Base-by-base conservation (phyloP, 2,329 filamentous ascomycete genomes). In the Neobulgaria alba region DNA sequence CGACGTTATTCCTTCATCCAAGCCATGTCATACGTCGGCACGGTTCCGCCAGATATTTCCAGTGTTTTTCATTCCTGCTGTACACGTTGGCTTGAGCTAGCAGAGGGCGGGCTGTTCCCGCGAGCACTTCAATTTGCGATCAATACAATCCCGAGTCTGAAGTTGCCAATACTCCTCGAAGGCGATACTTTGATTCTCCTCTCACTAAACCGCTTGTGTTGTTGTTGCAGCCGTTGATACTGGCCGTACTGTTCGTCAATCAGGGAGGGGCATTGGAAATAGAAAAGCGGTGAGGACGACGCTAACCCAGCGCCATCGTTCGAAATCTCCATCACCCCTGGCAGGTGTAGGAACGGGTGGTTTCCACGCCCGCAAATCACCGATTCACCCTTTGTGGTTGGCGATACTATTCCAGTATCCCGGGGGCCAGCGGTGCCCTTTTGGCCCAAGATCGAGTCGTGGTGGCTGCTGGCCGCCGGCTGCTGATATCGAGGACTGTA, bases 261-360 rank as follows among this genome's bases (percentile, higher is more conserved):
- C 34, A 45, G 42, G 45, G 38, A 35, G 42, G 31, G 34, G 30
- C 18, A 33, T 42, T 17, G 17, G 17, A 35, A 23, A 35, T 31
- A 44, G 42, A 54, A 50, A 31, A 39, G 52, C 52, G 52, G 52
- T 55, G 52, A 46, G 47, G 47, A 42, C 29, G 32, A 48, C 51
- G 48, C 49, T 54, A 54, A 26, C 7, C n/a, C n/a, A n/a, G 12
- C 12, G 41, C 18, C 36, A 37, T 16, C 30, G 15, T 20, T 33
- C 33, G 33, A 29, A 35, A 38, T 36, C 43, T 46, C 30, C 30
- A 14, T 35, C 19, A 21, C 39, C 42, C 38, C 29, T 36, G n/a
- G n/a, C n/a, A n/a, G n/a, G n/a, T n/a, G n/a, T n/a, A n/a, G n/a
- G n/a, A n/a, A n/a, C n/a, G n/a, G n/a, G n/a, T n/a, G n/a, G n/a